These are phyloP conservation scores for Colletotrichum somersetense DNA, from an alignment of 2,329 filamentous ascomycete species.

Conservation along the genomic window DNA sequence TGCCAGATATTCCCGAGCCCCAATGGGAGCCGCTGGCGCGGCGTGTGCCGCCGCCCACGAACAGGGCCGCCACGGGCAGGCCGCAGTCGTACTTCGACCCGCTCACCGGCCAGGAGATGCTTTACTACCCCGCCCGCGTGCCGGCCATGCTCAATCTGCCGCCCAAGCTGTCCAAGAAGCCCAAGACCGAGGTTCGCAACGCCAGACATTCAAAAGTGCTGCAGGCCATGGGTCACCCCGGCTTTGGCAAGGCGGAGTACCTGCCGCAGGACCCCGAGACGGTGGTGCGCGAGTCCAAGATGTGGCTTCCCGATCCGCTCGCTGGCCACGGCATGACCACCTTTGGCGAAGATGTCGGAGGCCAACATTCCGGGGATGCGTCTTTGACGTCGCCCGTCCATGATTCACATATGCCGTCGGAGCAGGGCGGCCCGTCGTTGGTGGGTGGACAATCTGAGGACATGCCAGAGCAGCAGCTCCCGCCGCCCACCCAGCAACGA, in stretches of 20 bases:
- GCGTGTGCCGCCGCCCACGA: slow-evolving; percentile 45
- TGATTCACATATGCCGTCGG: slow-evolving; percentile 22
- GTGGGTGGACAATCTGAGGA: not conserved
- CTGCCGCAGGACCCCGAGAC: slow-evolving; percentile 50
- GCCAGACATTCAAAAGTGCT: slow-evolving; percentile 81
- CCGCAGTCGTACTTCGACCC: slow-evolving; percentile 73
- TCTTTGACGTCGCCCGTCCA: slow-evolving; percentile 21
- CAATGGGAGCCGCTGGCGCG: slow-evolving; percentile 39
- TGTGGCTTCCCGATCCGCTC: slow-evolving; percentile 63
- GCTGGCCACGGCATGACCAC: slow-evolving; percentile 44
- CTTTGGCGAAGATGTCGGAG: slow-evolving; percentile 1
- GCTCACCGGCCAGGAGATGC: slow-evolving; percentile 81
- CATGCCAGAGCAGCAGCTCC: slow-evolving; percentile 19
- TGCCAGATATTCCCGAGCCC: slow-evolving; percentile 44
- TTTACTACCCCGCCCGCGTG: slow-evolving; percentile 95
- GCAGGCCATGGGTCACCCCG: slow-evolving; percentile 62
- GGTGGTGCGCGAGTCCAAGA: slow-evolving; percentile 50
- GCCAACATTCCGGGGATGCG: slow-evolving; percentile 12
- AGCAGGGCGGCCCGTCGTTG: slow-evolving; percentile 2
- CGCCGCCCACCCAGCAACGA: slow-evolving; percentile 44
- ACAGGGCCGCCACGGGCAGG: slow-evolving; percentile 49
- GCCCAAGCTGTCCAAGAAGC: slow-evolving; percentile 83
- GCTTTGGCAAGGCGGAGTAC: slow-evolving; percentile 38
- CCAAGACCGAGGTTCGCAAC: slow-evolving; percentile 73
- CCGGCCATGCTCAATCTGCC: slow-evolving; percentile 94